A percentile compares a stretch with the other conserved stretches of the same genome.
Evolutionary conservation across 192 early-diverging fungal species (phyloP).

Genomic region (Funneliformis mosseae): DNA sequence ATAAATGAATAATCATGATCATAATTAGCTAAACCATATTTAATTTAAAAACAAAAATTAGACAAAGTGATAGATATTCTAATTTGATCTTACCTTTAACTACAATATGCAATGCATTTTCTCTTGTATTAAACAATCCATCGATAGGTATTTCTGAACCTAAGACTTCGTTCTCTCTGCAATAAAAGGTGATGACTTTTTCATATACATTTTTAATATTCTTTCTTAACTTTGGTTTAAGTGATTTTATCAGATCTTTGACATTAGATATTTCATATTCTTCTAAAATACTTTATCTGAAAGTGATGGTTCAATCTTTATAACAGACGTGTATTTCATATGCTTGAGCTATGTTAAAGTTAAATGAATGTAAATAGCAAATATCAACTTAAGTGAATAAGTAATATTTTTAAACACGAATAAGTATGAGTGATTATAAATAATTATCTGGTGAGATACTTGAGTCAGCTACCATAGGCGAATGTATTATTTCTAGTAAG

Average conservation of each 20-base stretch:
- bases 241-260: background rate
- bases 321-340: background rate
- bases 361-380: too few relatives aligned
- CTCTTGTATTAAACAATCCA: too few relatives aligned
- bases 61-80: too few relatives aligned
- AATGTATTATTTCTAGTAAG: background rate
- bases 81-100: too few relatives aligned
- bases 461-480: background rate
- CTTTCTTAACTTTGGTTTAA: background rate
- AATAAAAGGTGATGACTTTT: background rate
- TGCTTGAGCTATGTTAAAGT: background rate
- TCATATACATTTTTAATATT: background rate
- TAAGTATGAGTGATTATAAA: constrained; percentile 7
- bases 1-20: too few relatives aligned
- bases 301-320: background rate
- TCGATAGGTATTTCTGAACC: too few relatives aligned
- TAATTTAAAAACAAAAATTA: too few relatives aligned
- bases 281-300: background rate
- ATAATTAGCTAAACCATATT: too few relatives aligned
- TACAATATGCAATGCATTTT: too few relatives aligned
- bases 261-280: background rate
- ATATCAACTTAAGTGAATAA: too few relatives aligned
- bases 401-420: constrained; percentile 5
- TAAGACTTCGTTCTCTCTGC: too few relatives aligned
- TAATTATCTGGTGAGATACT: background rate